phyloP scores from a whole-genome alignment of 305 asterid species.

The Fraxinus dipetala region DNA sequence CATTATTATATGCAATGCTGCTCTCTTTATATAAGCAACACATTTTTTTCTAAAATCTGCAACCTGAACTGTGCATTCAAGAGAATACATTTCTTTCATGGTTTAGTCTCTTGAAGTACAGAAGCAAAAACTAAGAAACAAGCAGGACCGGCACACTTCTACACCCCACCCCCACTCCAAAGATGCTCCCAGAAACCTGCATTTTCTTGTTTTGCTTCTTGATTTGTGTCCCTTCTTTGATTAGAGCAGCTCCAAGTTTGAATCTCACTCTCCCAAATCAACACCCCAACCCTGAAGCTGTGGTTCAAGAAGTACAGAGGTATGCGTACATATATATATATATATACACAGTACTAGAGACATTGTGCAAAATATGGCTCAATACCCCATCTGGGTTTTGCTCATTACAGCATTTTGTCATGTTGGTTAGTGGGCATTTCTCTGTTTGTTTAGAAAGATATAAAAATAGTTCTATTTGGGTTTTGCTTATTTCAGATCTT shows the following conservation, averaged over 20 bases:
- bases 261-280: slow-evolving; percentile 81
- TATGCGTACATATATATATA: slow-evolving; percentile 16
- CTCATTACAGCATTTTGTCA: slow-evolving; percentile 14
- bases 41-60: slow-evolving; percentile 18
- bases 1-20: slow-evolving; percentile 8
- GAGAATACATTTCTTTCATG: slow-evolving; percentile 33
- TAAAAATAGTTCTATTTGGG: slow-evolving; percentile 26
- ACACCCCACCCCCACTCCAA: slow-evolving; percentile 28
- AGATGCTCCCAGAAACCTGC: slow-evolving; percentile 50
- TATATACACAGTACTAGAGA: neutral
- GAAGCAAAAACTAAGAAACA: slow-evolving; percentile 25
- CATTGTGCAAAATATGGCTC: slow-evolving; percentile 16
- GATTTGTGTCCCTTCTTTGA: slow-evolving; percentile 28
- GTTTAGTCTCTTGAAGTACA: slow-evolving; percentile 26
- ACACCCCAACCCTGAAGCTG: slow-evolving; percentile 85
- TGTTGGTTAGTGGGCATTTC: slow-evolving; percentile 13
- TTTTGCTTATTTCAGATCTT: slow-evolving; percentile 21
- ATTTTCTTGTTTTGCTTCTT: slow-evolving; percentile 47
- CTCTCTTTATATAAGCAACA: slow-evolving; percentile 21
- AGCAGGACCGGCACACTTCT: slow-evolving; percentile 26
- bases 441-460: slow-evolving; percentile 3
- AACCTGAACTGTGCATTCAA: slow-evolving; percentile 13
- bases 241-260: slow-evolving; percentile 30
- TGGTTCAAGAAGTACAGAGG: slow-evolving; percentile 75
- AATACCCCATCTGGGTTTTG: slow-evolving; percentile 19